Conservation (phyloP, 1,139 yeast genomes). For the Suhomyces taliae region DNA sequence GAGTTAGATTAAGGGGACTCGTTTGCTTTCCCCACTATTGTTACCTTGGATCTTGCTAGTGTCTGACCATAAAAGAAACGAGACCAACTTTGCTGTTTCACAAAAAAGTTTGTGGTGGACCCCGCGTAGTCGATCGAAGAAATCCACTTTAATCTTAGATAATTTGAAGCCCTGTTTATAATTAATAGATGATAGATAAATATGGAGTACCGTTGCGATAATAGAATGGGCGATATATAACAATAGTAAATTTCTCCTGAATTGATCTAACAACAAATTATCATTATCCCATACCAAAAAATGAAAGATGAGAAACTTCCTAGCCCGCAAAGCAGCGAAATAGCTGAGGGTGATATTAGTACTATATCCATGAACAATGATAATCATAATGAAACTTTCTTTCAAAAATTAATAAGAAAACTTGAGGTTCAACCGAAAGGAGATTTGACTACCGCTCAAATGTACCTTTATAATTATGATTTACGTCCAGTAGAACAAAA, state of each 20-base stretch:
- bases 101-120: not conserved
- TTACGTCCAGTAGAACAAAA: slow-evolving; percentile 71
- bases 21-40: not conserved
- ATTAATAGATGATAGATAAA: no score
- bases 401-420: slow-evolving; percentile 5
- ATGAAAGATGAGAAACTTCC: not conserved
- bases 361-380: slow-evolving; percentile 14
- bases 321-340: slow-evolving; percentile 19
- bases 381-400: slow-evolving; percentile 1
- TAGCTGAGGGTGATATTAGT: slow-evolving; percentile 42
- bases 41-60: not conserved
- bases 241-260: not conserved
- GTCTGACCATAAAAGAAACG: not conserved
- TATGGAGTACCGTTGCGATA: not conserved
- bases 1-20: not conserved
- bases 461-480: slow-evolving; percentile 70
- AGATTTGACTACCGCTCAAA: slow-evolving; percentile 46
- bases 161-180: not conserved
- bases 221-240: no score
- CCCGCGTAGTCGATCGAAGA: not conserved
- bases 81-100: not conserved
- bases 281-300: not conserved
- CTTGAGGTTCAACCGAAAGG: slow-evolving; percentile 29
- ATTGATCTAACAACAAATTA: not conserved
- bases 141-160: not conserved